Evolutionary conservation across 208 protist genomes (phyloP).

Genomic region (Vickermania ingenoplastis): DNA sequence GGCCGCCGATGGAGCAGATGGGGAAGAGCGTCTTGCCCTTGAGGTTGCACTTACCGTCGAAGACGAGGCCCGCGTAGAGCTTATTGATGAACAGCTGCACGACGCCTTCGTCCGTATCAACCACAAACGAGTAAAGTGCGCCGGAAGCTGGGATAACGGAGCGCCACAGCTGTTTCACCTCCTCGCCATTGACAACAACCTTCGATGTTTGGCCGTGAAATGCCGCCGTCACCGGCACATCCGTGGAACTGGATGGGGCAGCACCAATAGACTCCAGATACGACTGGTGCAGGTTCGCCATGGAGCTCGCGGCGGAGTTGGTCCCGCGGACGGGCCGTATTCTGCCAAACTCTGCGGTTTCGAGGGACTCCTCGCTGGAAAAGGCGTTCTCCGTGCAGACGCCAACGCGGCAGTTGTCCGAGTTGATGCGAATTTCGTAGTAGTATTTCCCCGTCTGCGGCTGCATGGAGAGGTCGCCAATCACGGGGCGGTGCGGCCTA

Average conservation of each 20-base stretch:
- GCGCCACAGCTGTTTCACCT: constrained; percentile 65
- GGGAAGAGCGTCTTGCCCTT: constrained; percentile 64
- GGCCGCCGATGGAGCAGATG: constrained; percentile 49
- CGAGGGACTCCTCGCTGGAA: constrained; percentile 21
- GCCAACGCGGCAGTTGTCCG: constrained; percentile 60
- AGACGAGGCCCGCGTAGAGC: constrained; percentile 64
- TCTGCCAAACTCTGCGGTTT: constrained; percentile 22
- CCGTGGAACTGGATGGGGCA: constrained; percentile 7
- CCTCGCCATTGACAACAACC: constrained; percentile 49
- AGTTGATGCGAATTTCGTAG: constrained; percentile 73
- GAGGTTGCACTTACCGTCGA: constrained; percentile 33
- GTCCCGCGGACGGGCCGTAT: not conserved
- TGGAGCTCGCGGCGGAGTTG: not conserved
- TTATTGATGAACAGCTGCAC: constrained; percentile 77
- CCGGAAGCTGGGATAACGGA: constrained; percentile 56
- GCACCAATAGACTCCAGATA: constrained; percentile 35
- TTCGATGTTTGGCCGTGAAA: constrained; percentile 67
- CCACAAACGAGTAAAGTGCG: constrained; percentile 58
- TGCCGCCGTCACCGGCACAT: constrained; percentile 20
- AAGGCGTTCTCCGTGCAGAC: constrained; percentile 48
- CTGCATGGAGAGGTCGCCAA: constrained; percentile 39
- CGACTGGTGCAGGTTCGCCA: constrained; percentile 7
- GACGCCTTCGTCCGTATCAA: constrained; percentile 70
- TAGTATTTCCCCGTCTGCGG: constrained; percentile 69
- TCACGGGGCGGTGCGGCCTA: constrained; percentile 44